These are phyloP conservation scores for Penicillium rolfsii DNA, from an alignment of 2,329 filamentous ascomycete species.

Conservation along the genomic window DNA sequence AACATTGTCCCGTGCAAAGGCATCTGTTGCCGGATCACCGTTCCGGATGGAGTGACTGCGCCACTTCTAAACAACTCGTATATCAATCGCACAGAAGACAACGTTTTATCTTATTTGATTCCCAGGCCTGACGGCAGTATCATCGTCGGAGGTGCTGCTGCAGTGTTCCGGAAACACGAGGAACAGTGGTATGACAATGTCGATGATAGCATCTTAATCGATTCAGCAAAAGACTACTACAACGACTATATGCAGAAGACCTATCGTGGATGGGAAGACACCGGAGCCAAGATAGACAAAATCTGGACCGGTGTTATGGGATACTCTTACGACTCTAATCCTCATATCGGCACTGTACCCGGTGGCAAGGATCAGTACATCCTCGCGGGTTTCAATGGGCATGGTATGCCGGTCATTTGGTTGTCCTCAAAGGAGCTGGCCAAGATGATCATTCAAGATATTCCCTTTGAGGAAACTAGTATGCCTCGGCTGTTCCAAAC, in stretches of 20 bases:
- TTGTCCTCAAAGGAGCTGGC: conserved; percentile 63
- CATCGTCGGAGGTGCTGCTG: conserved; percentile 66
- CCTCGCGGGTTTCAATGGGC: conserved; percentile 66
- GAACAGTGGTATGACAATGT: conserved; percentile 52
- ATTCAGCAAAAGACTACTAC: conserved; percentile 47
- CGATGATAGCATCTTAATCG: conserved; percentile 56
- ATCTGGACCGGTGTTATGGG: conserved; percentile 56
- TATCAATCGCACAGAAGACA: conserved; percentile 57
- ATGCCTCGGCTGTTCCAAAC: conserved; percentile 43
- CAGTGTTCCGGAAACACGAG: conserved; percentile 38
- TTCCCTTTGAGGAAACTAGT: conserved; percentile 33
- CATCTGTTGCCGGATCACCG: conserved; percentile 42
- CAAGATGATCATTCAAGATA: conserved; percentile 54
- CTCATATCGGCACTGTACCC: conserved; percentile 58
- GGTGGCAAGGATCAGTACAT: conserved; percentile 57
- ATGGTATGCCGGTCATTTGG: conserved; percentile 69
- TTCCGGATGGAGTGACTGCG: conserved; percentile 31
- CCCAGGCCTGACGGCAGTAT: conserved; percentile 58
- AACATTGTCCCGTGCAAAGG: conserved; percentile 80
- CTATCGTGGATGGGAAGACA: conserved; percentile 44
- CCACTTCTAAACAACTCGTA: conserved; percentile 56
- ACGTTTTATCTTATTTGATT: conserved; percentile 60
- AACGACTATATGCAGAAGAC: conserved; percentile 44
- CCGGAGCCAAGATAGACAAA: conserved; percentile 37
- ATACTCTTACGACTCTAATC: conserved; percentile 55